phyloP scores from a whole-genome alignment of 2,329 filamentous ascomycete species.

The Madurella fahalii region DNA sequence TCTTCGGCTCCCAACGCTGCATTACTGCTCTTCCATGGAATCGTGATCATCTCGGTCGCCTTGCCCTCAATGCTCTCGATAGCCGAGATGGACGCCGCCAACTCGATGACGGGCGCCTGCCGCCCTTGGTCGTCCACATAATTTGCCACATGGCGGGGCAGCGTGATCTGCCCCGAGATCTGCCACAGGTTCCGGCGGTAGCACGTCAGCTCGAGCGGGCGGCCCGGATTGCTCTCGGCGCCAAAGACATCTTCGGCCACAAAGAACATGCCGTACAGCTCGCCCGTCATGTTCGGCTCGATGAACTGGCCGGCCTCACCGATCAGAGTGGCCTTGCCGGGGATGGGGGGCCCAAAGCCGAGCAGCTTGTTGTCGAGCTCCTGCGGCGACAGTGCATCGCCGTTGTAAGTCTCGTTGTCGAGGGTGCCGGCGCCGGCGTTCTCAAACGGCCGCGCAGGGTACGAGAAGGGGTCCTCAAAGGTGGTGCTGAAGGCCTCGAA shows the following conservation, averaged over 20 bases:
- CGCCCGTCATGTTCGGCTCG: conserved; percentile 65
- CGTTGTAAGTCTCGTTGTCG: conserved; percentile 24
- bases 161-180: conserved; percentile 79
- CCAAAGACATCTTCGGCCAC: conserved; percentile 77
- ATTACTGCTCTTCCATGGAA: conserved; percentile 85
- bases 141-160: conserved; percentile 69
- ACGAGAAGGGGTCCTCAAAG: conserved; percentile 63
- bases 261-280: conserved; percentile 86
- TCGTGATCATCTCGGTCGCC: conserved; percentile 87
- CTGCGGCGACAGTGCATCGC: conserved; percentile 47
- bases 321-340: conserved; percentile 54
- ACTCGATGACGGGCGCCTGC: conserved; percentile 69
- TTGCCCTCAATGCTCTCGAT: conserved; percentile 92
- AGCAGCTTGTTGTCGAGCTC: conserved; percentile 67
- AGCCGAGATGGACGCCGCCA: conserved; percentile 79
- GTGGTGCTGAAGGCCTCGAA: conserved; percentile 57
- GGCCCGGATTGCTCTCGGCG: conserved; percentile 47
- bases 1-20: conserved; percentile 48
- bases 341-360: conserved; percentile 63
- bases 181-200: conserved; percentile 94
- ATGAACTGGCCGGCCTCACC: conserved; percentile 62
- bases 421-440: conserved; percentile 28
- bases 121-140: conserved; percentile 71
- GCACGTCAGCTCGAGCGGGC: conserved; percentile 81
- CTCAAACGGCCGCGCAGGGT: conserved; percentile 46